Evolutionary conservation across 2,329 filamentous ascomycete species (phyloP), one percentile per base, ranked within the genome.

Genomic region (Paecilomyces dactylethromorphus): DNA sequence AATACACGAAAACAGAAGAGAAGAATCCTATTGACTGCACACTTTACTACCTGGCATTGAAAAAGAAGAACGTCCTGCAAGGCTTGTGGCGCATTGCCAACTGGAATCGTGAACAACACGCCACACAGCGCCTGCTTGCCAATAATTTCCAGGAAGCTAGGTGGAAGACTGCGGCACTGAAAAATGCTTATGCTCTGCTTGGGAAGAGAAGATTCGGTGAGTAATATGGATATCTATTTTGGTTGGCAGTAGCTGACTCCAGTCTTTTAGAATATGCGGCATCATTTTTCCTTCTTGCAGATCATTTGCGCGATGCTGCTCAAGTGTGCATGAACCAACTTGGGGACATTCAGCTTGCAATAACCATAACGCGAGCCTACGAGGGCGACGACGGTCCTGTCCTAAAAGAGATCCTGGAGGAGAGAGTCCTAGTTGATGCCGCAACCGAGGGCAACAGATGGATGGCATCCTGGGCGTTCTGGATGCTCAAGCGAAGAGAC

Each of bases 391-490:
- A 87, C 22, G 90, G 91, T 0, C 86, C 87, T 0, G 84, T 94
- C 0, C 72, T 97, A 2, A 82, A 82, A 26, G 85, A 84, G 58
- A 81, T 99, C 8, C 79, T 99, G 1, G 85, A 90, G 66, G 89
- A 96, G 11, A 89, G 88, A 61, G 84, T 97, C 1, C 79, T 97
- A 0, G 84, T 87, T 0, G 77, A 90, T 62, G 94, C 94, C 18
- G 86, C 89, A 0, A 82, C 86, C 49, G 87, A 93, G 63, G 91
- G 91, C 2, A 93, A 99, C 69, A 84, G 93, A 59, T 99, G 94
- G 93, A 84, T 96, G 59, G 90, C 92, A 11, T 94, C 90, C 0
- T 99, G 94, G 94, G 90, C 91, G 2, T 96, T 96, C 70, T 96
- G 91, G 88, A 90, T 96, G 82, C 81, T 97, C 4, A 86, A 86